Evolutionary conservation across 164 flowering plant genomes (phyloP).

Genomic region (Sextonia rubra): DNA sequence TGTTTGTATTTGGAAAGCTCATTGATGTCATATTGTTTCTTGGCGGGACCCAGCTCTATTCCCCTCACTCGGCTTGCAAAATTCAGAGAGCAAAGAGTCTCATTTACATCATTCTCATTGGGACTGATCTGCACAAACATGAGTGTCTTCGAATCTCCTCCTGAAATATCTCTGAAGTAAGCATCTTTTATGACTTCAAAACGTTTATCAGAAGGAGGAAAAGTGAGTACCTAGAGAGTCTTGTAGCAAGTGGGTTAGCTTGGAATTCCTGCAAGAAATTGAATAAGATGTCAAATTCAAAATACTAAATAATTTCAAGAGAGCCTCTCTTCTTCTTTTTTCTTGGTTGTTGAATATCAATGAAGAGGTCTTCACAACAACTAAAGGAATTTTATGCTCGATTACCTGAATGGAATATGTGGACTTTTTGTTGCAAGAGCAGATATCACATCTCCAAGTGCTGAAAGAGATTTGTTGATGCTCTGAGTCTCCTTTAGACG

Average conservation of each 20-base stretch:
- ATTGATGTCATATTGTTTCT: constrained; percentile 65
- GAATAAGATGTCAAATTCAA: neutral
- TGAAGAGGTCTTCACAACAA: neutral
- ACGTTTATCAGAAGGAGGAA: neutral
- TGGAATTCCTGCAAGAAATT: constrained; percentile 66
- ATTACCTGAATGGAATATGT: constrained; percentile 89
- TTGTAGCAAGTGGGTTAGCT: constrained; percentile 95
- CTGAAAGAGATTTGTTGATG: constrained; percentile 89
- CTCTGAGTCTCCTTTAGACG: constrained; percentile 92
- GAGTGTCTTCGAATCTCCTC: constrained; percentile 94
- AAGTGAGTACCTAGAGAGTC: constrained; percentile 79
- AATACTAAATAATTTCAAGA: neutral
- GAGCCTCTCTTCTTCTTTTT: neutral
- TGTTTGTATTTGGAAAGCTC: constrained; percentile 74
- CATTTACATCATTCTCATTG: constrained; percentile 73
- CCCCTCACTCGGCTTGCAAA: constrained; percentile 98
- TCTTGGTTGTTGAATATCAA: neutral
- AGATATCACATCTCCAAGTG: constrained; percentile 97
- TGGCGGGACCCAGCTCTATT: constrained; percentile 90
- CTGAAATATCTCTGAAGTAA: constrained; percentile 27
- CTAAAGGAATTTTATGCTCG: neutral
- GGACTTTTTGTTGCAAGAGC: constrained; percentile 88
- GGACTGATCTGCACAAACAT: constrained; percentile 98
- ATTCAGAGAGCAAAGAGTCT: constrained; percentile 92
- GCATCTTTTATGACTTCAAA: neutral